Base-by-base conservation (phyloP, 1,284 basidiomycete species). In the Peniophora sp. region DNA sequence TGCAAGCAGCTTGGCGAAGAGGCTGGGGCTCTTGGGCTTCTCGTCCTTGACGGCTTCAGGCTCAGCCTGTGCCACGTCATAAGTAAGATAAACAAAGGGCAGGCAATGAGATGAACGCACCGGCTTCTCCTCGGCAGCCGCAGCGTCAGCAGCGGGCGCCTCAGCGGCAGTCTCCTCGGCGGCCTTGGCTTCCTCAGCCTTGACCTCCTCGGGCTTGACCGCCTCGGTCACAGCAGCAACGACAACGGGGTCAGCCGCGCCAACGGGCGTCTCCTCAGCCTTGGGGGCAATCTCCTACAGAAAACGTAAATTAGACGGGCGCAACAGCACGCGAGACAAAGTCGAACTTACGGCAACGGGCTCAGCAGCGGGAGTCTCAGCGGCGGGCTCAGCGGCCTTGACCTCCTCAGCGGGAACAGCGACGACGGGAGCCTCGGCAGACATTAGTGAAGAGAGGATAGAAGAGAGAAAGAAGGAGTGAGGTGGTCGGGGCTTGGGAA, bases 1-100 rank as follows among this genome's bases (percentile, higher is more conserved):
- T 41, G 79, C 79, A 49, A 90, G 78, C 55, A 90, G 71, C 69
- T 85, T 90, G 56, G 78, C 61, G 49, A 90, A 70, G 54, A 89
- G 57, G 49, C 76, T 66, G n/a, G 88, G 87, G 70, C 85, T 87
- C 79, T 85, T 88, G 59, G 85, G 83, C 56, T 75, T 72, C 17
- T 85, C 83, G 57, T 85, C 84, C 70, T 85, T 85, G 8, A 16
- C 16, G 51, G 75, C 60, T 45, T 69, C 65, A 46, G 67, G 63
- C 73, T 70, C 57, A 41, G 63, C 55, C 64, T 63, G 19, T 9
- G 32, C 23, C 2, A 46, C 45, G 56, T 14, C 19, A 52, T 53
- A 36, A 24, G 16, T 16, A 49, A 22, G 41, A 35, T 5, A 34
- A 22, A 17, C 55, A 55, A 45, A 54, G 49, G 44, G 12, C 5